These are phyloP conservation scores for Hymenoscyphus repandus DNA, from an alignment of 2,329 filamentous ascomycete genomes.

Conservation along the genomic window DNA sequence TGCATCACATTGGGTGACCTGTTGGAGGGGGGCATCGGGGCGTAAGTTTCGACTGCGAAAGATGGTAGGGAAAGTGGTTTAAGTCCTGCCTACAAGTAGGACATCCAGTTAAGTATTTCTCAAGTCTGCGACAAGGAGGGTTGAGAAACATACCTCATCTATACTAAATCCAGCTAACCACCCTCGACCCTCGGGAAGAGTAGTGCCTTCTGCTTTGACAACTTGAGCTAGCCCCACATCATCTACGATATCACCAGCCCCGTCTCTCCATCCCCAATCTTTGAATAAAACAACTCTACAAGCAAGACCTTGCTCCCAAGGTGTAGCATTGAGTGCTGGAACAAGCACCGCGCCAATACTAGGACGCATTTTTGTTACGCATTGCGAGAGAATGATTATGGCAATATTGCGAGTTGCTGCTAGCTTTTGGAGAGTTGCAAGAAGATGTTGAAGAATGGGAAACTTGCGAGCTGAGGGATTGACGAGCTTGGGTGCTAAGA, in stretches of 20 bases:
- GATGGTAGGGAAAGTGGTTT: conserved; percentile 8
- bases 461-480: conserved; percentile 34
- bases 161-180: conserved; percentile 25
- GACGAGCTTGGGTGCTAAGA: conserved; percentile 7
- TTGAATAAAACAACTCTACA: conserved; percentile 73
- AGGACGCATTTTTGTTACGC: conserved; percentile 71
- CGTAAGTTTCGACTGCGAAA: not conserved
- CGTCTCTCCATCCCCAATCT: conserved; percentile 59
- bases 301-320: conserved; percentile 76
- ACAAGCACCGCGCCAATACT: conserved; percentile 63
- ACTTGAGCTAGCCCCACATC: conserved; percentile 57
- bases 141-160: conserved; percentile 17
- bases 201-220: conserved; percentile 55
- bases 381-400: conserved; percentile 72
- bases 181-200: conserved; percentile 21
- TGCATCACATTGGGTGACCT: not conserved
- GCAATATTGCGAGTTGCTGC: conserved; percentile 69
- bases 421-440: conserved; percentile 68
- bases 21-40: not conserved
- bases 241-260: conserved; percentile 41
- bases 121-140: not conserved
- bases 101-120: not conserved
- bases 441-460: conserved; percentile 50
- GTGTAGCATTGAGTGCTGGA: conserved; percentile 66
- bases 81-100: conserved; percentile 15